A percentile compares a stretch with the other conserved stretches of the same genome.
Evolutionary conservation across 1,284 basidiomycete species (phyloP).

Genomic region (Ganoderma boninense): DNA sequence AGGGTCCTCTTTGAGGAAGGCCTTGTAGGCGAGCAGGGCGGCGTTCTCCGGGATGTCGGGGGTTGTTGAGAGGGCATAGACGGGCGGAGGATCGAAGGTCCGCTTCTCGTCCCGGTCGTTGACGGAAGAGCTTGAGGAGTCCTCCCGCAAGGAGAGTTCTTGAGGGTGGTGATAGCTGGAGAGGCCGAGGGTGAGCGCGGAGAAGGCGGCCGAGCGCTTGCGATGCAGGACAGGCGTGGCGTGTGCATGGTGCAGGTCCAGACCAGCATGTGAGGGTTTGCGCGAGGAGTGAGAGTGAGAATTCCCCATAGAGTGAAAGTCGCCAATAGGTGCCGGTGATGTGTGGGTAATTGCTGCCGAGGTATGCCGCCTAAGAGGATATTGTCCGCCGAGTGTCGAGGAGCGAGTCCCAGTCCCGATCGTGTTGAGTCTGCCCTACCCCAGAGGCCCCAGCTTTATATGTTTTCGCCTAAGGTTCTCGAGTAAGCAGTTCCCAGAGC

Average conservation of each 20-base stretch:
- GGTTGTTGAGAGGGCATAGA: slow-evolving; percentile 39
- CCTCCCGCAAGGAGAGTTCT: slow-evolving; percentile 29
- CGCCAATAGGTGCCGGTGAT: slow-evolving; percentile 15
- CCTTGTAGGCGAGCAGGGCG: slow-evolving; percentile 41
- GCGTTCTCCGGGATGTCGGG: slow-evolving; percentile 41
- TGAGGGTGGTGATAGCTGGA: slow-evolving; percentile 30
- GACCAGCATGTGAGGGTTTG: slow-evolving; percentile 26
- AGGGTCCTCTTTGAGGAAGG: slow-evolving; percentile 49
- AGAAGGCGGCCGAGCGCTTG: slow-evolving; percentile 41
- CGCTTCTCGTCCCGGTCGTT: slow-evolving; percentile 40
- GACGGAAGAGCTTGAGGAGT: slow-evolving; percentile 31
- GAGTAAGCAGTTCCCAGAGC: slow-evolving; percentile 33
- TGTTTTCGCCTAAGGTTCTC: slow-evolving; percentile 29
- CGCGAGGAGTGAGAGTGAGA: slow-evolving; percentile 40
- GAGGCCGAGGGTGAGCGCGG: slow-evolving; percentile 41
- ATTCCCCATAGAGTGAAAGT: slow-evolving; percentile 40
- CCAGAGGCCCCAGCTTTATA: slow-evolving; percentile 31
- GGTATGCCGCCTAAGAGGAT: slow-evolving; percentile 25
- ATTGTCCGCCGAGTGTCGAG: slow-evolving; percentile 23
- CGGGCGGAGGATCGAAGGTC: slow-evolving; percentile 41
- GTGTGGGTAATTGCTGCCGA: slow-evolving; percentile 19
- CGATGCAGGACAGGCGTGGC: slow-evolving; percentile 31
- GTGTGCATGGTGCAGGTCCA: slow-evolving; percentile 31
- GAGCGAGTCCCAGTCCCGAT: slow-evolving; percentile 18
- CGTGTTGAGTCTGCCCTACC: slow-evolving; percentile 18